A percentile compares a stretch with the other conserved stretches of the same genome.
phyloP scores from a whole-genome alignment of 2,329 filamentous ascomycete species.

The Colletotrichum orbiculare region DNA sequence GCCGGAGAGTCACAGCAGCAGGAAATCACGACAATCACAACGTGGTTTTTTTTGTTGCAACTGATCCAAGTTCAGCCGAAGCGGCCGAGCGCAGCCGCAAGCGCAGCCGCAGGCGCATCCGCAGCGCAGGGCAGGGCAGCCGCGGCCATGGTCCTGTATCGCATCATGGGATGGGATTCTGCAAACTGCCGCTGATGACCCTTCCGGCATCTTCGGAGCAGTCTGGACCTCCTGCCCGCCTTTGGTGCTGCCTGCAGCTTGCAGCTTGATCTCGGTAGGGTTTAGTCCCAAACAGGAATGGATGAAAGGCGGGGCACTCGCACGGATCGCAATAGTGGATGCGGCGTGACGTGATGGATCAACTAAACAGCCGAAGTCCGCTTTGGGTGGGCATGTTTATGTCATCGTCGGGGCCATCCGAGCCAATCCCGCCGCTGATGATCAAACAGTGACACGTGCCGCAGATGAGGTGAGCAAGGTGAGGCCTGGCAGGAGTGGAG shows the following conservation, averaged over 20 bases:
- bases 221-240: background rate
- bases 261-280: background rate
- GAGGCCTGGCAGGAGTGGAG: too few species aligned
- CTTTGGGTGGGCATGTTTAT: background rate
- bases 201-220: slow-evolving; percentile 16
- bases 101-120: background rate
- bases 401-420: slow-evolving; percentile 5
- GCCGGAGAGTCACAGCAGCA: too few species aligned
- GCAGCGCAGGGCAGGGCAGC: background rate
- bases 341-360: slow-evolving; percentile 17
- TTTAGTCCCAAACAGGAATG: slow-evolving; percentile 1
- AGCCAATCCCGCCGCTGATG: slow-evolving; percentile 26
- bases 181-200: background rate
- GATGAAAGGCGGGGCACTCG: slow-evolving; percentile 18
- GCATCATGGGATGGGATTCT: background rate
- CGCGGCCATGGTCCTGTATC: background rate
- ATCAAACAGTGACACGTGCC: background rate
- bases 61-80: background rate
- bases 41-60: too few species aligned
- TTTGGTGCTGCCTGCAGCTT: slow-evolving; percentile 15
- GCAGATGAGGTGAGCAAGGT: background rate
- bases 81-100: slow-evolving; percentile 25
- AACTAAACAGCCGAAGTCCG: slow-evolving; percentile 23
- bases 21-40: too few species aligned
- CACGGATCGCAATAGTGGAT: slow-evolving; percentile 9